Evolutionary conservation across 768 basidiomycete genomes (phyloP).

Genomic region (Amanita exitialis): DNA sequence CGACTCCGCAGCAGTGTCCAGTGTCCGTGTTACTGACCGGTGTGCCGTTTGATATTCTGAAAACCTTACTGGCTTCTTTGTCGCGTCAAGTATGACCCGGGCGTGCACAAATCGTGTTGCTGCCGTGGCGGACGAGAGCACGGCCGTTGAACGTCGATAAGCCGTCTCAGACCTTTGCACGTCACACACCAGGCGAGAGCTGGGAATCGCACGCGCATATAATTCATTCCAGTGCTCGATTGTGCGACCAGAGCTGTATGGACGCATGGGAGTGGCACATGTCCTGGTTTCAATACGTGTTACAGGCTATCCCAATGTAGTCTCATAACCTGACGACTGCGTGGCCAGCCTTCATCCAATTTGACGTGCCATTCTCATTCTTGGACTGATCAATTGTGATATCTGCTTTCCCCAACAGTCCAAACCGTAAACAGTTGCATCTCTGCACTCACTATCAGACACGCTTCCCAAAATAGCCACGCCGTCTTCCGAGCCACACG

Average conservation of each 20-base stretch:
- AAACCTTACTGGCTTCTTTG: constrained; percentile 1
- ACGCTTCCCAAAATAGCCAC: not conserved
- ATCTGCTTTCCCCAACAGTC: not conserved
- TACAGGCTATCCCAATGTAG: not conserved
- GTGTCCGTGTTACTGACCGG: not conserved
- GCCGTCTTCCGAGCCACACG: not conserved
- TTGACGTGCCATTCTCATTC: not conserved
- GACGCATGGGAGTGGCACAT: not conserved
- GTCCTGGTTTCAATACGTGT: not conserved
- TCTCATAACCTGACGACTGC: not conserved
- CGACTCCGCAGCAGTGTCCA: not conserved
- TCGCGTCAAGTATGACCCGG: not conserved
- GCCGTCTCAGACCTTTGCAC: not conserved
- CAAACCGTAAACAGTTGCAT: not conserved
- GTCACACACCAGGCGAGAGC: too few relatives aligned
- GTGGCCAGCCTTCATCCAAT: not conserved
- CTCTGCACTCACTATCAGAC: not conserved
- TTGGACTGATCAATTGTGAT: not conserved
- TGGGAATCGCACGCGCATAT: not conserved
- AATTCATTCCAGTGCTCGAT: not conserved
- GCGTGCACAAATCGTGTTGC: not conserved
- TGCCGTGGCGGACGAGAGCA: too few relatives aligned
- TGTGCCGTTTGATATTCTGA: not conserved
- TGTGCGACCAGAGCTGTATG: too few relatives aligned
- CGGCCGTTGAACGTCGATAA: not conserved